phyloP scores from a whole-genome alignment of 257 asterid species.

The Solanum raphanifolium region DNA sequence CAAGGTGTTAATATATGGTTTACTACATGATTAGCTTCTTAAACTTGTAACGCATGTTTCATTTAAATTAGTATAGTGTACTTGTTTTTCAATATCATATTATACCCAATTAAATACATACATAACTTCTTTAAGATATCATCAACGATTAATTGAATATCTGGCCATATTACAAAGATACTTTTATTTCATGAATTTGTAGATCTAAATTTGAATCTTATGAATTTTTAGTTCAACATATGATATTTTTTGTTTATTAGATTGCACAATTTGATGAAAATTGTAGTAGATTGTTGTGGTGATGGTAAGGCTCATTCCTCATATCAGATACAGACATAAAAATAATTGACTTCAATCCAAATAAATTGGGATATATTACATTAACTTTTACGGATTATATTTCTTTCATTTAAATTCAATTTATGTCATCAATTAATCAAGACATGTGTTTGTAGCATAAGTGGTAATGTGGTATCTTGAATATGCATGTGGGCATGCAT shows the following conservation, averaged over 20 bases:
- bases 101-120: no score
- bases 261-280: no score
- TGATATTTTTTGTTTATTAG: no score
- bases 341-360: neutral
- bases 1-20: neutral
- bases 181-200: no score
- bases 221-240: no score
- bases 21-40: neutral
- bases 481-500: neutral
- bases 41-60: neutral
- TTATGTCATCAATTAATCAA: neutral
- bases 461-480: neutral
- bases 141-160: no score
- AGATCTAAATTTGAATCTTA: no score
- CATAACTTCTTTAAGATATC: no score
- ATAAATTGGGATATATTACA: neutral
- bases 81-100: neutral
- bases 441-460: neutral
- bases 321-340: neutral
- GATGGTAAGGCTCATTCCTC: neutral
- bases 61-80: neutral
- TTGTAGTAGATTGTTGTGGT: neutral
- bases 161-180: no score
- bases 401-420: neutral
- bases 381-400: neutral